A percentile compares a stretch with the other conserved stretches of the same genome.
Evolutionary conservation across 192 early-diverging fungal species (phyloP).

Genomic region (Allomyces macrogynus): DNA sequence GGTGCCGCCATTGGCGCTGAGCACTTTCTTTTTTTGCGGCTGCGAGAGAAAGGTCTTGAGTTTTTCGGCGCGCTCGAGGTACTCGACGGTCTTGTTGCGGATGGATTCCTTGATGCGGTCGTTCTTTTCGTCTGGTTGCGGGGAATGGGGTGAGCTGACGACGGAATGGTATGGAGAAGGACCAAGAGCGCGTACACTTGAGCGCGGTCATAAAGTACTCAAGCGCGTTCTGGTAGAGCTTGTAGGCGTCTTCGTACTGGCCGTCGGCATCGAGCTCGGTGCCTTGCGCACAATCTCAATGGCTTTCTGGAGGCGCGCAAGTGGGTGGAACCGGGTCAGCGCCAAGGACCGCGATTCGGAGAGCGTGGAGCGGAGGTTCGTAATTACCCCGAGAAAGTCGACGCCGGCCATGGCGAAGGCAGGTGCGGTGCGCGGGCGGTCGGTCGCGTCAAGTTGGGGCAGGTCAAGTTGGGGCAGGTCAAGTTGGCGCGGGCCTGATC

Average conservation of each 20-base stretch:
- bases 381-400: constrained; percentile 15
- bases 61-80: constrained; percentile 80
- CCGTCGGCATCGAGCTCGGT: constrained; percentile 77
- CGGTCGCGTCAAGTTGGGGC: too few species aligned
- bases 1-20: constrained; percentile 35
- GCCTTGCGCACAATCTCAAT: constrained; percentile 76
- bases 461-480: too few species aligned
- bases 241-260: constrained; percentile 81
- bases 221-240: constrained; percentile 63
- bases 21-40: constrained; percentile 40
- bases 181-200: constrained; percentile 46
- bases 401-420: constrained; percentile 10
- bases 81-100: constrained; percentile 76
- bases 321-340: too few species aligned
- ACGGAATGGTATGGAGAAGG: neutral
- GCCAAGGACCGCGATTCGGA: too few species aligned
- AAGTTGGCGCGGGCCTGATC: too few species aligned
- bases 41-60: constrained; percentile 70
- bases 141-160: neutral
- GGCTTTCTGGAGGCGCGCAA: constrained; percentile 43
- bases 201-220: constrained; percentile 88
- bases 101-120: constrained; percentile 65
- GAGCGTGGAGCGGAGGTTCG: neutral
- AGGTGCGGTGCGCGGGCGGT: too few species aligned
- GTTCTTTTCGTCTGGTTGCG: constrained; percentile 72